Percentiles rank a stretch among this genome's conserved stretches.
phyloP scores from a whole-genome alignment of 345 rosid genomes.

The Kernera saxatilis region DNA sequence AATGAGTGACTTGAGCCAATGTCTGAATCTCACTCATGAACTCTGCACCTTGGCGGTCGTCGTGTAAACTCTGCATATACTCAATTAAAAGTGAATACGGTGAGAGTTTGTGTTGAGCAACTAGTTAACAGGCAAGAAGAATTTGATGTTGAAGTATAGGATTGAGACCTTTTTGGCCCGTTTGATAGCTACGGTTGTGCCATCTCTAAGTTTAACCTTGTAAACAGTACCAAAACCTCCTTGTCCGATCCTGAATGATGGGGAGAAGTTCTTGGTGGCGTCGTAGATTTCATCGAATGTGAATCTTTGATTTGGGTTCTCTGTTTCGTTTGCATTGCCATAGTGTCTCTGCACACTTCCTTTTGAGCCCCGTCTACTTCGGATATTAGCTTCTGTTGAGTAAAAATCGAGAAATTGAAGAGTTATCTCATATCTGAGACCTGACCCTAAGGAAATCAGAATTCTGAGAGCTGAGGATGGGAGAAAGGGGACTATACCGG shows the following conservation, averaged over 20 bases:
- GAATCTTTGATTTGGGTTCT: constrained; percentile 38
- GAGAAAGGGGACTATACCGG: constrained; percentile 9
- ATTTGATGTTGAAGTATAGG: no score
- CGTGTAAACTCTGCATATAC: constrained; percentile 58
- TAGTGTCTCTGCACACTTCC: constrained; percentile 35
- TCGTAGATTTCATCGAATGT: constrained; percentile 55
- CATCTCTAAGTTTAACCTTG: constrained; percentile 75
- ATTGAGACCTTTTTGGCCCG: constrained; percentile 80
- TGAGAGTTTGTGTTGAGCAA: no score
- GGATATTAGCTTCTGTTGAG: constrained; percentile 32
- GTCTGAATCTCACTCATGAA: constrained; percentile 76
- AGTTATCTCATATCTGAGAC: not conserved
- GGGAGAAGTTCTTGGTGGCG: constrained; percentile 77
- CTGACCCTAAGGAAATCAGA: no score
- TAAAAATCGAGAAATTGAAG: not conserved
- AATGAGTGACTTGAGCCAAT: constrained; percentile 71
- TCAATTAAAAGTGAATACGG: not conserved
- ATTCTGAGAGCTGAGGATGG: no score
- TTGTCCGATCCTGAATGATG: constrained; percentile 80
- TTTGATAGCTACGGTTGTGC: constrained; percentile 68
- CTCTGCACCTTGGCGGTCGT: constrained; percentile 68
- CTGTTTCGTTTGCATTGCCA: constrained; percentile 34
- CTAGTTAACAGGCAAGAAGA: no score
- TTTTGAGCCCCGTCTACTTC: constrained; percentile 41
- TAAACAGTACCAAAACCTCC: constrained; percentile 88